Conservation (phyloP, 2,329 filamentous ascomycete species). For the Diaporthe citri region DNA sequence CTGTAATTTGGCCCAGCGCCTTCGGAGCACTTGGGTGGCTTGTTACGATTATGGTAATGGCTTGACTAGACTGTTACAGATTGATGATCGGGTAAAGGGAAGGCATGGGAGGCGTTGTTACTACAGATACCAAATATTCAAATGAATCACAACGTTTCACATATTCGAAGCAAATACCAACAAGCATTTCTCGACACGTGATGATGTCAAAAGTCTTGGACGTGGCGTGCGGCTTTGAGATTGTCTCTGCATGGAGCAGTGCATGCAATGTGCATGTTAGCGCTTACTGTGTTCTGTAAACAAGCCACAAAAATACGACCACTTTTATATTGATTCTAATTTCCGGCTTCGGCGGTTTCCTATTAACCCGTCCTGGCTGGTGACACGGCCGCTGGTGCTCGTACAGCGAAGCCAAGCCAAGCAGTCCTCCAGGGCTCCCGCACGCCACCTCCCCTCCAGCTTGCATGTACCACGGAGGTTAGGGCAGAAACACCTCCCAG, state of each 20-base stretch:
- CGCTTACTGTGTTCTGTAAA: background rate
- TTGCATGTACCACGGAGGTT: background rate
- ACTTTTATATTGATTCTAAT: background rate
- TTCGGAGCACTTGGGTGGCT: too few relatives aligned
- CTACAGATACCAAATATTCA: conserved; percentile 10
- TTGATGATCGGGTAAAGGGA: background rate
- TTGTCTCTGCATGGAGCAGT: background rate
- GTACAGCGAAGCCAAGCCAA: background rate
- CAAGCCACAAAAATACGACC: background rate
- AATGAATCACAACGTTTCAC: conserved; percentile 4
- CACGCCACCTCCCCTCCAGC: background rate
- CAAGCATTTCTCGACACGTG: background rate
- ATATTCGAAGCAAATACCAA: background rate
- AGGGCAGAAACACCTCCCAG: background rate
- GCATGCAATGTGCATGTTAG: background rate
- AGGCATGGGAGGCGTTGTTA: background rate
- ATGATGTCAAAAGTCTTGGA: background rate
- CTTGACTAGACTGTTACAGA: background rate
- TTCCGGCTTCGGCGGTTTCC: background rate
- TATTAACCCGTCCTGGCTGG: background rate
- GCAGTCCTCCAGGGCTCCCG: background rate
- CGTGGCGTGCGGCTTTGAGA: background rate
- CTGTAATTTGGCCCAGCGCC: conserved; percentile 20
- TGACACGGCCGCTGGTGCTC: background rate
- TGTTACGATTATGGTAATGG: background rate